phyloP scores from a whole-genome alignment of 177 flowering plant genomes.

The Vitis hybrid region DNA sequence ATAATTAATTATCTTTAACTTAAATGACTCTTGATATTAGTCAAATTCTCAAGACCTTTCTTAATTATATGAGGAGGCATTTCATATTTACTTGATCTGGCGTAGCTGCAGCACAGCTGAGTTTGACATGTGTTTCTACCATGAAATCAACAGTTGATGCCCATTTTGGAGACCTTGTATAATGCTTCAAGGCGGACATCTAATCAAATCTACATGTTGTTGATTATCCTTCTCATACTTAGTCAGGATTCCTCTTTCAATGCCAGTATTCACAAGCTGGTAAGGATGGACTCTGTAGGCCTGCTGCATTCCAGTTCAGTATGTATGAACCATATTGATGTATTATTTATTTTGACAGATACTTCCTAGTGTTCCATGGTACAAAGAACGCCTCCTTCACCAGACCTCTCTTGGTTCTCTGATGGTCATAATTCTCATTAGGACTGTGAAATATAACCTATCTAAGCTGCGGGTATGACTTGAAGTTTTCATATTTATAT shows the following conservation, averaged over 20 bases:
- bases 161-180: conserved; percentile 85
- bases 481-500: not conserved
- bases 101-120: not conserved
- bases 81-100: conserved; percentile 5
- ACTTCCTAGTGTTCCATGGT: conserved; percentile 90
- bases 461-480: conserved; percentile 83
- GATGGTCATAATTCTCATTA: conserved; percentile 82
- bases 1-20: too few species aligned
- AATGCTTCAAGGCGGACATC: conserved; percentile 84
- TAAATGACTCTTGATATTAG: too few species aligned
- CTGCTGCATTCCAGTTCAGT: not conserved
- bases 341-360: conserved; percentile 41
- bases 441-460: conserved; percentile 91
- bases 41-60: not conserved
- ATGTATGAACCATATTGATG: not conserved
- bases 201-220: conserved; percentile 93
- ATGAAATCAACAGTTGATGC: conserved; percentile 73
- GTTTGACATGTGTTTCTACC: conserved; percentile 1
- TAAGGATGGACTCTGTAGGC: conserved; percentile 27
- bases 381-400: conserved; percentile 85
- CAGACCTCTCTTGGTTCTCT: conserved; percentile 95
- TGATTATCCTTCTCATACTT: conserved; percentile 92
- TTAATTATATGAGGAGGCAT: not conserved
- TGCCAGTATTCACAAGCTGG: conserved; percentile 94
- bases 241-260: conserved; percentile 98